These are phyloP conservation scores for Effrenium voratum DNA, from an alignment of 73 alveolate species.

Conservation along the genomic window DNA sequence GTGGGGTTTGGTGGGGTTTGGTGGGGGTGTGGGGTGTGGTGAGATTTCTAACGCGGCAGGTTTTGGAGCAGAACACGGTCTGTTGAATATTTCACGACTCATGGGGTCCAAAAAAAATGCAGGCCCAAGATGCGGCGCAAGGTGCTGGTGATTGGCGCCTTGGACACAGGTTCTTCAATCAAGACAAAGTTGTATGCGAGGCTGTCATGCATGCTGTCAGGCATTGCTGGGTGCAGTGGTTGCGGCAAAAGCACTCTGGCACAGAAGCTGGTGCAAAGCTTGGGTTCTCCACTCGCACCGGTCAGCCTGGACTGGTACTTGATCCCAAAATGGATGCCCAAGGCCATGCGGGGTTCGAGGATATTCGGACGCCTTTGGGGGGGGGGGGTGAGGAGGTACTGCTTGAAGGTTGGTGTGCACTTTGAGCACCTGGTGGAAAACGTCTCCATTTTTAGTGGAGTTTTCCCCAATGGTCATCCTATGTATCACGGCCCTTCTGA, in stretches of 20 bases:
- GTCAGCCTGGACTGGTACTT: constrained; percentile 40
- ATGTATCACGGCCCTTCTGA: no score
- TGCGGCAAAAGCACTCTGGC: constrained; percentile 87
- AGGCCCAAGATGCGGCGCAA: constrained; percentile 65
- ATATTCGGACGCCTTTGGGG: not conserved
- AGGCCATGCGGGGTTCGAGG: not conserved
- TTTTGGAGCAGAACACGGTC: not conserved
- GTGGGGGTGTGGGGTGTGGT: no score
- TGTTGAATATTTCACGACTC: not conserved
- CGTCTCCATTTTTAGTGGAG: not conserved
- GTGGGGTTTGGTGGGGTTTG: no score
- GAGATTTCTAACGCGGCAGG: no score
- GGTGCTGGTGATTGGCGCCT: constrained; percentile 10
- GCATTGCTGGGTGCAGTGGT: constrained; percentile 70
- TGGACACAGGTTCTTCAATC: not conserved
- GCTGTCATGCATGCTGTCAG: not conserved
- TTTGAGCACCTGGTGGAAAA: not conserved
- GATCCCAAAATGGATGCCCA: constrained; percentile 70
- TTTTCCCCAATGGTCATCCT: no score
- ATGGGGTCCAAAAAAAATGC: not conserved
- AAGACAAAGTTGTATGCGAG: not conserved
- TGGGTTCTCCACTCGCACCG: constrained; percentile 49
- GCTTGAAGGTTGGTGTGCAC: not conserved
- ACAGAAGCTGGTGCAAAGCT: constrained; percentile 28
- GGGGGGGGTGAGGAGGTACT: not conserved